These are phyloP conservation scores for Dendrostoma leiphaemia DNA, from an alignment of 2,329 filamentous ascomycete genomes.

Conservation along the genomic window DNA sequence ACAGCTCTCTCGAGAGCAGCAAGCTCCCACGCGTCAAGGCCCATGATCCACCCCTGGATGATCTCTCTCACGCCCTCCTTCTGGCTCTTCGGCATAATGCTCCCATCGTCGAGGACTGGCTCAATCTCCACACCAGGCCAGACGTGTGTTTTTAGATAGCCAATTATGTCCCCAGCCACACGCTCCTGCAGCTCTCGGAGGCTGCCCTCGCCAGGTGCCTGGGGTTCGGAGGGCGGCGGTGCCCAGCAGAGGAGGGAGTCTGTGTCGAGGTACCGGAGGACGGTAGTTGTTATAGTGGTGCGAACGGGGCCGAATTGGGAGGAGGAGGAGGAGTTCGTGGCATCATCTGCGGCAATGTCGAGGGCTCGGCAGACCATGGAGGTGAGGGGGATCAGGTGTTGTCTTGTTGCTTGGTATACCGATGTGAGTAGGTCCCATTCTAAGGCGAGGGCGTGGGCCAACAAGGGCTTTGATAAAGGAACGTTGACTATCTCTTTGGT, in stretches of 20 bases:
- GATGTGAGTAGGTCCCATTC: slow-evolving; percentile 90
- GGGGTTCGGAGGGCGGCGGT: slow-evolving; percentile 47
- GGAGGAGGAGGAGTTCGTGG: slow-evolving; percentile 34
- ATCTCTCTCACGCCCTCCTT: slow-evolving; percentile 71
- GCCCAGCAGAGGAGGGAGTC: slow-evolving; percentile 93
- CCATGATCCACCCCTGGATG: slow-evolving; percentile 73
- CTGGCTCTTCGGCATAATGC: slow-evolving; percentile 75
- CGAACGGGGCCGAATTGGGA: slow-evolving; percentile 45
- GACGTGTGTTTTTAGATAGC: slow-evolving; percentile 67
- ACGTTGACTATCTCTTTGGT: slow-evolving; percentile 71
- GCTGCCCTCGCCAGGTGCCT: slow-evolving; percentile 48
- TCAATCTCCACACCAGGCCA: slow-evolving; percentile 80
- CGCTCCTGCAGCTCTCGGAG: slow-evolving; percentile 72
- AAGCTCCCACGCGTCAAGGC: slow-evolving; percentile 75
- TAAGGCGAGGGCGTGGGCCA: slow-evolving; percentile 81
- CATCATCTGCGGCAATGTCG: slow-evolving; percentile 73
- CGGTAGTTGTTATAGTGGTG: slow-evolving; percentile 59
- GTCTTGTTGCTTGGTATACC: slow-evolving; percentile 78
- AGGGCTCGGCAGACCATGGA: slow-evolving; percentile 79
- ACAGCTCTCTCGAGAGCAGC: slow-evolving; percentile 82
- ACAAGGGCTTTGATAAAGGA: slow-evolving; percentile 72
- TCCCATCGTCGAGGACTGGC: slow-evolving; percentile 76
- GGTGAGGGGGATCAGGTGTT: slow-evolving; percentile 88
- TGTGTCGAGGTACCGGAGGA: slow-evolving; percentile 86
- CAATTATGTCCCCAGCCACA: slow-evolving; percentile 68